These are phyloP conservation scores for Cercospora sojina DNA, from an alignment of 2,329 filamentous ascomycete species.

Conservation along the genomic window DNA sequence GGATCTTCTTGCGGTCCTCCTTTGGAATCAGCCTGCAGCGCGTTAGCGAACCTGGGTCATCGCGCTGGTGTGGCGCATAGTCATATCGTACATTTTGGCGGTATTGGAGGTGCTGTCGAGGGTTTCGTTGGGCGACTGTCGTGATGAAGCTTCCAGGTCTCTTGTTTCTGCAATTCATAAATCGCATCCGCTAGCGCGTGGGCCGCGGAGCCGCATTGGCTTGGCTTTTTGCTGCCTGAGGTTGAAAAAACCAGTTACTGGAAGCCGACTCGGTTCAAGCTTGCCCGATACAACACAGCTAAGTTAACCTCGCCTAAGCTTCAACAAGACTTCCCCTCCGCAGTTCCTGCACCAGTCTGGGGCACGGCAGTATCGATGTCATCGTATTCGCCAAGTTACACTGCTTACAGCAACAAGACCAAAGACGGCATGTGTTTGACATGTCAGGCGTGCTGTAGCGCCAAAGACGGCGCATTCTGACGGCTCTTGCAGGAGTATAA, in stretches of 20 bases:
- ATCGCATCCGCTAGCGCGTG: slow-evolving; percentile 13
- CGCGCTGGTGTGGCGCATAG: not conserved
- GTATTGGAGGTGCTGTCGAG: slow-evolving; percentile 30
- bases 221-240: not conserved
- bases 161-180: slow-evolving; percentile 6
- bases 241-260: not conserved
- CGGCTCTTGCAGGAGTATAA: not conserved
- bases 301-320: slow-evolving; percentile 7
- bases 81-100: slow-evolving; percentile 45
- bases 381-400: not conserved
- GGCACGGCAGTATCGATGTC: not conserved
- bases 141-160: slow-evolving; percentile 4
- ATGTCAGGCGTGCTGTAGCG: not conserved
- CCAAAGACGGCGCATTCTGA: not conserved
- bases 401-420: not conserved
- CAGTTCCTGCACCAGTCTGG: slow-evolving; percentile 4
- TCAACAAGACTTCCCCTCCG: slow-evolving; percentile 11
- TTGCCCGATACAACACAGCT: not conserved
- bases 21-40: slow-evolving; percentile 89
- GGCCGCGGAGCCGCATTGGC: slow-evolving; percentile 7
- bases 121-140: slow-evolving; percentile 12
- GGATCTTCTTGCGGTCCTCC: slow-evolving; percentile 99
- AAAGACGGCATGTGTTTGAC: not conserved
- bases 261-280: not conserved
- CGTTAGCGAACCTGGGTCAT: not conserved